Evolutionary conservation across 2,329 filamentous ascomycete genomes (phyloP).

Genomic region (Nemania abortiva): DNA sequence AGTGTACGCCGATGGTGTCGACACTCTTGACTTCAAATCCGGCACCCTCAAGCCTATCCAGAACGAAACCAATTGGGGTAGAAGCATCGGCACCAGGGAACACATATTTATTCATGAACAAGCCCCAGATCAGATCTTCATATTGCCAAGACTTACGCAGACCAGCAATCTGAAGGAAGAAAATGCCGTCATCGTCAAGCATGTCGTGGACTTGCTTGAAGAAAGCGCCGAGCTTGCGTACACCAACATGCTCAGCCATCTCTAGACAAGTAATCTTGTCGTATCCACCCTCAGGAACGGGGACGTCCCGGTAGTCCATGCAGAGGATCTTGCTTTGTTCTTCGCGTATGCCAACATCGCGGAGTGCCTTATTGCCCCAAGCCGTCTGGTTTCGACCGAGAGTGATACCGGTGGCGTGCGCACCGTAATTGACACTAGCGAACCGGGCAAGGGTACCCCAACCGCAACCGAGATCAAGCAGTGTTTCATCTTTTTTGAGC

Average conservation of each 20-base stretch:
- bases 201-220: conserved; percentile 90
- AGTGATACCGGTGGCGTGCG: conserved; percentile 87
- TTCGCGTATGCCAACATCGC: conserved; percentile 83
- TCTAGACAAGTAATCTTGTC: conserved; percentile 97
- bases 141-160: conserved; percentile 97
- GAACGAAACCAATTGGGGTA: conserved; percentile 88
- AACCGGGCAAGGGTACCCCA: conserved; percentile 98
- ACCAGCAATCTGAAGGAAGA: conserved; percentile 96
- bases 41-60: conserved; percentile 85
- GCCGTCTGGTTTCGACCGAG: conserved; percentile 96
- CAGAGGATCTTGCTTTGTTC: conserved; percentile 92
- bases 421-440: conserved; percentile 91
- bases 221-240: conserved; percentile 86
- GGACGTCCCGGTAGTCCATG: conserved; percentile 97
- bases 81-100: conserved; percentile 98
- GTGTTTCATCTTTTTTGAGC: conserved; percentile 80
- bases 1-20: conserved; percentile 96
- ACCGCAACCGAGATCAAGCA: conserved; percentile 97
- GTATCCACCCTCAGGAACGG: conserved; percentile 81
- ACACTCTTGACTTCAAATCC: conserved; percentile 92
- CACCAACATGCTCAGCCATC: conserved; percentile 98
- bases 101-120: conserved; percentile 99
- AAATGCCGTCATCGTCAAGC: conserved; percentile 95
- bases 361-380: conserved; percentile 93
- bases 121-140: conserved; percentile 96